Evolutionary conservation across 2,329 filamentous ascomycete species (phyloP).

Genomic region (Decorospora gaudefroyi): DNA sequence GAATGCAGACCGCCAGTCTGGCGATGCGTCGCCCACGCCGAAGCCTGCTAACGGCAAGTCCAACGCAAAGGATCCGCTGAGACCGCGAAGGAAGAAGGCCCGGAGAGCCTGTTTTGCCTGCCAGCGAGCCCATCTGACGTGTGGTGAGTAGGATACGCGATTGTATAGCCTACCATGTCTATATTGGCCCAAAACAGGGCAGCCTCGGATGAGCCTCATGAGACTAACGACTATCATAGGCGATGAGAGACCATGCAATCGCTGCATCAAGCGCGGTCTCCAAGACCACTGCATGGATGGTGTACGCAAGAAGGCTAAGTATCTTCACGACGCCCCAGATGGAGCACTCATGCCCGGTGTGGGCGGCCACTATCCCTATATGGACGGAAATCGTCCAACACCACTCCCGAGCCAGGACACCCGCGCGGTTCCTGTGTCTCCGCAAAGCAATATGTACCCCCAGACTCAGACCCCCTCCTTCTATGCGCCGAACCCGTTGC

Average conservation of each 20-base stretch:
- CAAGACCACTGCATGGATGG: conserved; percentile 93
- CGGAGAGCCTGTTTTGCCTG: conserved; percentile 94
- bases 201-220: no score
- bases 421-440: conserved; percentile 32
- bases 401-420: conserved; percentile 36
- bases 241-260: conserved; percentile 89
- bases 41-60: conserved; percentile 42
- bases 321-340: conserved; percentile 91
- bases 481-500: conserved; percentile 50
- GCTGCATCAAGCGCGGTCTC: conserved; percentile 91
- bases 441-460: conserved; percentile 52
- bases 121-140: conserved; percentile 95
- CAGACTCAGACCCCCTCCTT: conserved; percentile 44
- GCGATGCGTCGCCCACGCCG: conserved; percentile 42
- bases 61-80: conserved; percentile 82
- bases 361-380: conserved; percentile 67
- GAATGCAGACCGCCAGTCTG: conserved; percentile 46
- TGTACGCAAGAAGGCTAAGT: conserved; percentile 98
- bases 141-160: conserved; percentile 77
- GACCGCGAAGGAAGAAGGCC: conserved; percentile 93
- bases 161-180: not conserved
- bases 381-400: conserved; percentile 54
- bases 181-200: not conserved
- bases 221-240: conserved; percentile 58
- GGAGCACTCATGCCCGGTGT: conserved; percentile 88